Base-by-base conservation (phyloP, 2,329 filamentous ascomycete genomes). In the Aspergillus vadensis region DNA sequence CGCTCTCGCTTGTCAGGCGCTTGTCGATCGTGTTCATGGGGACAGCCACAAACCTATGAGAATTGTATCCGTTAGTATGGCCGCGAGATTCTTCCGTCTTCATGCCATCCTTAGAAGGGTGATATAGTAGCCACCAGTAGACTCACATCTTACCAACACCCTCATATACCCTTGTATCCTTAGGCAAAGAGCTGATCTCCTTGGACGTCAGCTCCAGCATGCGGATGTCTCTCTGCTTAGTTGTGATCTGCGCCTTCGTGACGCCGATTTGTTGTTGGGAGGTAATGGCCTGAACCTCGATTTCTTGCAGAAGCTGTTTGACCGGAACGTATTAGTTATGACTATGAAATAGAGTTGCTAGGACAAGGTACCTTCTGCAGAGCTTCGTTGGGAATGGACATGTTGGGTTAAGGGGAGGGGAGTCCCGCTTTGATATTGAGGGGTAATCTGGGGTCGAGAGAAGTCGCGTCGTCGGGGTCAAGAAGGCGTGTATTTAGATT, bases 141-240 rank as follows among this genome's bases (percentile, higher is more conserved):
- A 79, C 88, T 71, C 78, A 97, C 95, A 99, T 98, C 81, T 98
- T 99, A 55, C 95, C 95, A 10, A 98, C 90, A 5, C 94, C 94
- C 79, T 98, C 94, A 71, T 98, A 99, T 27, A 97, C 86, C 32
- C 88, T 88, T 0, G 92, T 95, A 51, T 89, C 85, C 17, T 85
- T 75, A 4, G 92, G 89, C 62, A 99, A 79, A 6, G 86, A 84
- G n/a, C 86, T 85, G 53, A 98, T 83, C 78, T 99, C 95, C 65
- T 85, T 91, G 38, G 89, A 85, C 2, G 94, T 98, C 66, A 99
- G 81, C 76, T 96, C 91, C 44, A 96, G 84, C 79, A 97, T 87
- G 48, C 95, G 91, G 73, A 90, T 88, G 74, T 98, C 94, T 60
- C 93, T 88, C 76, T 94, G 91, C 79, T 96, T 97, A 62, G 87